Conservation (phyloP, 2,329 filamentous ascomycete genomes). For the Trichoderma sp. region DNA sequence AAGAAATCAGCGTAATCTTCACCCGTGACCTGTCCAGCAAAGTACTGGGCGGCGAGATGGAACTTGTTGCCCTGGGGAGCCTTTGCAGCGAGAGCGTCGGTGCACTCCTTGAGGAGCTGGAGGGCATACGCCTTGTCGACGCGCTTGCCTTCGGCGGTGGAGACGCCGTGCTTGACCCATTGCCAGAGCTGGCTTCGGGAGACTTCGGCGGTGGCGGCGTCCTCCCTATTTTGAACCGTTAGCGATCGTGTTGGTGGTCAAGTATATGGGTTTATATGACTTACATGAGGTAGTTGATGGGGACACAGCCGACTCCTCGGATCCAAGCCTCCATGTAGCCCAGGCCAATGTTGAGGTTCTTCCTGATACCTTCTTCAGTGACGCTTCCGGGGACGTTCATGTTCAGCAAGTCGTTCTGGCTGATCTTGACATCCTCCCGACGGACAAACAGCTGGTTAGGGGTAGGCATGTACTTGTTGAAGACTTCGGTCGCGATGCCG, state of each 20-base stretch:
- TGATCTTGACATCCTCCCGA: constrained; percentile 83
- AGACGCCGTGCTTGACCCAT: constrained; percentile 73
- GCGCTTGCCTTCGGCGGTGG: constrained; percentile 82
- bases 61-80: constrained; percentile 88
- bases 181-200: constrained; percentile 95
- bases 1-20: constrained; percentile 98
- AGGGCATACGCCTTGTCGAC: constrained; percentile 91
- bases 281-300: constrained; percentile 94
- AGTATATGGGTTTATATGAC: constrained; percentile 13
- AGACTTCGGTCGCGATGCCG: constrained; percentile 81
- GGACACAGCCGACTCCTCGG: constrained; percentile 89
- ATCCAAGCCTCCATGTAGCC: constrained; percentile 99
- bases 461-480: constrained; percentile 98
- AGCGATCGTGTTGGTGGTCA: background rate
- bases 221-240: constrained; percentile 56
- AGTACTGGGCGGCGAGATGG: constrained; percentile 87
- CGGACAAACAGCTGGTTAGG: constrained; percentile 93
- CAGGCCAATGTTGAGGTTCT: constrained; percentile 95
- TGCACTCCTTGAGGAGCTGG: constrained; percentile 80
- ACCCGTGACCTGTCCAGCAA: constrained; percentile 86
- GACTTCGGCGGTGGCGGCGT: constrained; percentile 94
- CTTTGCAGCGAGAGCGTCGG: constrained; percentile 69
- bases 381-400: constrained; percentile 94
- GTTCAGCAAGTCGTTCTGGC: constrained; percentile 88
- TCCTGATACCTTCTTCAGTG: constrained; percentile 91